Evolutionary conservation across 306 rosid genomes (phyloP).

Genomic region (Oxytropis ochrocephala): DNA sequence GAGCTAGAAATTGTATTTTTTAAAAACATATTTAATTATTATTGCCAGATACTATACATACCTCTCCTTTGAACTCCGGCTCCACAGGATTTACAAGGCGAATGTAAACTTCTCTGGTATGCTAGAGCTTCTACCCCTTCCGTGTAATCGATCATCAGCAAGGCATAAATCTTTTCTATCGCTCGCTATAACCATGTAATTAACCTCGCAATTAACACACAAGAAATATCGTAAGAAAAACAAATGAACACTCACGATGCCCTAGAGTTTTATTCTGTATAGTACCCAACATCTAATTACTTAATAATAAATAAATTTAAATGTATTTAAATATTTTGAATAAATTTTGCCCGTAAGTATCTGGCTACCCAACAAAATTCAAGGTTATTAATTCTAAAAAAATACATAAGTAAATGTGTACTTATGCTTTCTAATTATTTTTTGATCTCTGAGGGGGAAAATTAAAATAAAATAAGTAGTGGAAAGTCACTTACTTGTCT

Average conservation of each 20-base stretch:
- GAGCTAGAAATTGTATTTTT: too few species aligned
- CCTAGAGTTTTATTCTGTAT: too few species aligned
- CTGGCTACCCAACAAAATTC: too few species aligned
- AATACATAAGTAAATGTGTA: neutral
- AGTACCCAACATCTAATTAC: too few species aligned
- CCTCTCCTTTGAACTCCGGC: constrained; percentile 73
- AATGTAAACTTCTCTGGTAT: constrained; percentile 69
- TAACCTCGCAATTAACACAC: constrained; percentile 40
- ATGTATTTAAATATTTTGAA: too few species aligned
- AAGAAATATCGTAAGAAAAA: neutral
- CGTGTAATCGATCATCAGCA: constrained; percentile 58
- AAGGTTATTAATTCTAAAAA: too few species aligned
- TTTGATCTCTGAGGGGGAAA: neutral
- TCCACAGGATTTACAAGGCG: constrained; percentile 68
- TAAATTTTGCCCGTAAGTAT: too few species aligned
- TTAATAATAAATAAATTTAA: too few species aligned
- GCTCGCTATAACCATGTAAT: constrained; percentile 68
- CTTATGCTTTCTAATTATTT: neutral
- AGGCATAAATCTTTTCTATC: constrained; percentile 84
- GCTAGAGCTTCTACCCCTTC: constrained; percentile 54
- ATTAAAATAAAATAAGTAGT: neutral
- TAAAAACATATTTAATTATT: neutral
- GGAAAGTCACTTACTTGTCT: constrained; percentile 42
- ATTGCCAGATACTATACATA: neutral
- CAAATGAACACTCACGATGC: too few species aligned